These are phyloP conservation scores for Betula pendula DNA, from an alignment of 306 rosid genomes.

Conservation along the genomic window DNA sequence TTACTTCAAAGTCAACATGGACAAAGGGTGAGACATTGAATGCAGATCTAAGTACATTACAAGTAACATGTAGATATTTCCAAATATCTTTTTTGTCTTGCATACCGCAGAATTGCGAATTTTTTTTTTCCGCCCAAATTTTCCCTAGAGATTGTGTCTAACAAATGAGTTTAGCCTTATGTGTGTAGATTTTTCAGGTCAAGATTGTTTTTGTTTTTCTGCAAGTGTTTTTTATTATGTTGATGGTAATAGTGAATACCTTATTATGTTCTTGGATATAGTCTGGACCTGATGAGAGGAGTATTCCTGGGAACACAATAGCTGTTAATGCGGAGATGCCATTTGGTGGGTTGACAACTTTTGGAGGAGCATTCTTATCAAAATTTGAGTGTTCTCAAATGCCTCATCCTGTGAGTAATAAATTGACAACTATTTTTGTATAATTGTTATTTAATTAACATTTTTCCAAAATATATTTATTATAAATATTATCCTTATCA, in stretches of 20 bases:
- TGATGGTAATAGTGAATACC: conserved; percentile 7
- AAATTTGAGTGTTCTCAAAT: conserved; percentile 92
- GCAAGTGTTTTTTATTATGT: not conserved
- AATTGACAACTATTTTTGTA: conserved; percentile 2
- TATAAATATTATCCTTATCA: not conserved
- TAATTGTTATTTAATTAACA: not conserved
- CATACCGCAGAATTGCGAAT: not conserved
- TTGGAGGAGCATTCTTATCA: conserved; percentile 86
- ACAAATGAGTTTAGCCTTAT: not conserved
- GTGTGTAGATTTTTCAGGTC: not conserved
- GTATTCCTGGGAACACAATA: conserved; percentile 89
- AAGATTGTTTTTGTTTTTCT: not conserved
- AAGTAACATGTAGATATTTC: not conserved
- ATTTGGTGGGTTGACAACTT: conserved; percentile 72
- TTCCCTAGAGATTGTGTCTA: not conserved
- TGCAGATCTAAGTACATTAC: not conserved
- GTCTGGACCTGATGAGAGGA: conserved; percentile 98
- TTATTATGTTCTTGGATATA: conserved; percentile 29
- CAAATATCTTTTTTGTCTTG: not conserved
- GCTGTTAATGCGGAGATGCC: conserved; percentile 98
- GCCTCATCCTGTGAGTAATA: conserved; percentile 89
- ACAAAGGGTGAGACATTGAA: not conserved
- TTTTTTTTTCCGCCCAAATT: not conserved
- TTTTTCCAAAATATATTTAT: no score
- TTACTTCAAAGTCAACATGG: not conserved